Evolutionary conservation across 768 basidiomycete species (phyloP).

Genomic region (Russula brevipes): DNA sequence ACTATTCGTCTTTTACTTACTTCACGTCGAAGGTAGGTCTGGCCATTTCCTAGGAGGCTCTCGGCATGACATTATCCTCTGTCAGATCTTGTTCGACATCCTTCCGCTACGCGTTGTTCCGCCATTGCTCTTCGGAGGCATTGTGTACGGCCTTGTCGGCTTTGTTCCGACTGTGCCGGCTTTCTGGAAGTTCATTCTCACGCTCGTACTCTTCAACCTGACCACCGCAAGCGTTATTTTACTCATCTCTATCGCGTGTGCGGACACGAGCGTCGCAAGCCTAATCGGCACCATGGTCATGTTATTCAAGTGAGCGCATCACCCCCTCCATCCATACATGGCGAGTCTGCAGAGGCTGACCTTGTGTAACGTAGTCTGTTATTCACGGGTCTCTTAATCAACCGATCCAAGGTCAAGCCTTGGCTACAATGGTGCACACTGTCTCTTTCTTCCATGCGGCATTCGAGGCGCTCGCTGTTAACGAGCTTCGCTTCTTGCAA

Average conservation of each 20-base stretch:
- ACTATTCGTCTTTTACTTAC: constrained; percentile 96
- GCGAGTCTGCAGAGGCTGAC: neutral
- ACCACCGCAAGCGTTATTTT: constrained; percentile 91
- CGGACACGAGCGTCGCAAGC: constrained; percentile 83
- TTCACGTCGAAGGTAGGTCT: constrained; percentile 79
- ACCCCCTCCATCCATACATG: constrained; percentile 21
- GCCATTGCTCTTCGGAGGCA: constrained; percentile 91
- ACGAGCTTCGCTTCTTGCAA: constrained; percentile 90
- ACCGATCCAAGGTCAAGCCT: constrained; percentile 75
- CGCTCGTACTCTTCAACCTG: constrained; percentile 93
- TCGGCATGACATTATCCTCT: neutral
- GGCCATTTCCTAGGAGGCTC: neutral
- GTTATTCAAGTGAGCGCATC: constrained; percentile 84
- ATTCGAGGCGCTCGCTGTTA: constrained; percentile 96
- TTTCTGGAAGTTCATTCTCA: constrained; percentile 99
- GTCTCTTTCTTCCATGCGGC: constrained; percentile 98
- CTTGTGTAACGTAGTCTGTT: constrained; percentile 54
- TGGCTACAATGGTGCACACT: constrained; percentile 82
- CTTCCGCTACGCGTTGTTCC: constrained; percentile 92
- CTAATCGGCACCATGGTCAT: constrained; percentile 93
- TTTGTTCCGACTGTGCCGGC: constrained; percentile 83
- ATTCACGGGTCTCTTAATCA: constrained; percentile 94
- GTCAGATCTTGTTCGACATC: constrained; percentile 90
- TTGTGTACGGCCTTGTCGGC: constrained; percentile 92
- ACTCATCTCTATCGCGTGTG: constrained; percentile 83